Conservation (phyloP, 1,139 yeast species). For the Candida sanyaensis region DNA sequence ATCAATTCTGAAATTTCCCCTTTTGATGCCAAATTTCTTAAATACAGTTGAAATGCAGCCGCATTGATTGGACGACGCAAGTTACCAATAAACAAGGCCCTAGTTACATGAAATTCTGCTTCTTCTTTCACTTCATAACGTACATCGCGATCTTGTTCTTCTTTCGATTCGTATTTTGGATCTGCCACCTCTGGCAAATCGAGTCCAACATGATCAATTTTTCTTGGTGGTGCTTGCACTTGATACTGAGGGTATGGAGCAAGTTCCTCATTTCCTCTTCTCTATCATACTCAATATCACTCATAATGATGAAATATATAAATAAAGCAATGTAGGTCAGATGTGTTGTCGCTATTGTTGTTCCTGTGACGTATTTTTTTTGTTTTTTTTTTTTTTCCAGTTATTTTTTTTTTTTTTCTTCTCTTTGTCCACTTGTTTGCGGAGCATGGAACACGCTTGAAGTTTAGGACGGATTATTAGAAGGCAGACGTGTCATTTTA, state of each 20-base stretch:
- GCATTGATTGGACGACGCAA: conserved; percentile 41
- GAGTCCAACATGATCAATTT: conserved; percentile 28
- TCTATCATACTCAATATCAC: conserved; percentile 9
- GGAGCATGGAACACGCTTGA: no score
- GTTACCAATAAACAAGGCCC: conserved; percentile 48
- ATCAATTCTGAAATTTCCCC: conserved; percentile 31
- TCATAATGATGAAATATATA: neutral
- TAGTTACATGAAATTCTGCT: conserved; percentile 36
- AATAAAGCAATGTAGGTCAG: neutral
- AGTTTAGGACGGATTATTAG: no score
- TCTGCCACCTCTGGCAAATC: conserved; percentile 14
- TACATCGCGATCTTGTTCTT: conserved; percentile 31
- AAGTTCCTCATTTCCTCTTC: conserved; percentile 13
- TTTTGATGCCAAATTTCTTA: conserved; percentile 27
- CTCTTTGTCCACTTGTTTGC: no score
- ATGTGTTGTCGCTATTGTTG: neutral
- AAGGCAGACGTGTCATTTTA: no score
- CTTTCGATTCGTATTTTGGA: conserved; percentile 13
- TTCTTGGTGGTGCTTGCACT: conserved; percentile 13
- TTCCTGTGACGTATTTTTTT: neutral
- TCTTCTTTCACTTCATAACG: conserved; percentile 30
- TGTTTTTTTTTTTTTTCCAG: neutral
- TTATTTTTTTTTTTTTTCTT: no score
- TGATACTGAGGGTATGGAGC: conserved; percentile 16
- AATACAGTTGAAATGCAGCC: conserved; percentile 33